Evolutionary conservation across 2,329 filamentous ascomycete species (phyloP), one percentile per base, ranked within the genome.

Genomic region (Curvularia spicifera): DNA sequence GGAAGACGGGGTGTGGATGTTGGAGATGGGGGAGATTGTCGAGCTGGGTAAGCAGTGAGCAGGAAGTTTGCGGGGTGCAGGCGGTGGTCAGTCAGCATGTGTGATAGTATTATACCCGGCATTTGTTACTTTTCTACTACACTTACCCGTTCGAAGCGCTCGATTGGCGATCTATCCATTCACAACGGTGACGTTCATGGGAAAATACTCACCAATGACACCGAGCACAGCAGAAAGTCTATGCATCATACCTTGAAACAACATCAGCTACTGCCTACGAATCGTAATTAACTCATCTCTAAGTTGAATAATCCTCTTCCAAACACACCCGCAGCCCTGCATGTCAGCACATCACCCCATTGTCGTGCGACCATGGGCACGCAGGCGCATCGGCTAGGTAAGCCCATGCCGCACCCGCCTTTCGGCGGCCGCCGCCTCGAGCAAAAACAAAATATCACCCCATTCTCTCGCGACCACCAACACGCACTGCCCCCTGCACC

Each of bases 1-100:
- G 56, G 53, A 81, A 71, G 74, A 86, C 82, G 80, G 85, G 75
- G 78, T 85, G 60, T 91, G 88, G 88, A 68, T 86, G 9, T 22
- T 93, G 29, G 82, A 83, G 37, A 78, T 82, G 66, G 71, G 69
- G 20, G 89, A 92, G 58, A 89, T 93, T 68, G 75, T 91, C n/a
- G 82, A 80, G 65, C 72, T 91, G 60, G 90, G 89, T n/a, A 82
- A 83, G 50, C 42, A 31, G 31, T 26, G 37, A 26, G 18, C 24
- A 15, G 33, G 4, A 5, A 35, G 33, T 12, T 35, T 22, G 10
- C 22, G 39, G 33, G n/a, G 20, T 22, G 8, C 0, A 18, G 37
- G 24, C n/a, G 12, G 35, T 28, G 5, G n/a, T 24, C 18, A 39
- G 2, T 10, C 8, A 18, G 33, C 2, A 40, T 9, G 24, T 20